These are phyloP conservation scores for Mixia osmundae DNA, from an alignment of 1,284 basidiomycete species.

Conservation along the genomic window DNA sequence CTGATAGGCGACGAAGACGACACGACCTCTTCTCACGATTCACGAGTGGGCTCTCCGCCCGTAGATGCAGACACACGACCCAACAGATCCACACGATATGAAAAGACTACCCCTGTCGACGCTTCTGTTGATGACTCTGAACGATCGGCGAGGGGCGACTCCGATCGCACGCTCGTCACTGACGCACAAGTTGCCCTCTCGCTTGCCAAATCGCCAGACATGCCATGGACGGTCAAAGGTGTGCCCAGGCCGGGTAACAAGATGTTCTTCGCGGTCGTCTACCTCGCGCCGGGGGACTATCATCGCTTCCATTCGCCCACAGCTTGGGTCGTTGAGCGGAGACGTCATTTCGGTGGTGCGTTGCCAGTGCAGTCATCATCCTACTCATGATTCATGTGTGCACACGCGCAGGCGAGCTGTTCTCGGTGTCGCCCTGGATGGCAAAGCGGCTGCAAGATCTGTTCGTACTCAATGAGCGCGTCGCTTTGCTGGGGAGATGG, in stretches of 20 bases:
- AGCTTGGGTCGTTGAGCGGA: conserved; percentile 88
- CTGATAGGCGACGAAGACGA: conserved; percentile 25
- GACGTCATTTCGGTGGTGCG: conserved; percentile 74
- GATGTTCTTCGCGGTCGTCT: conserved; percentile 82
- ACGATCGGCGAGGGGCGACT: not conserved
- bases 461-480: conserved; percentile 92
- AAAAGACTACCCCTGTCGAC: too few species aligned
- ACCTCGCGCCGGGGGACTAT: conserved; percentile 95
- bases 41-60: too few species aligned
- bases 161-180: not conserved
- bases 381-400: not conserved
- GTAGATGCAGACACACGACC: too few species aligned
- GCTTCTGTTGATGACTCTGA: too few species aligned
- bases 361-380: conserved; percentile 3
- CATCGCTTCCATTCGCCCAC: conserved; percentile 92
- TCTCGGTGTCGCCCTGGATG: conserved; percentile 91
- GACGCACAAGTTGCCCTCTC: conserved; percentile 32
- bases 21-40: too few species aligned
- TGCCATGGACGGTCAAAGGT: conserved; percentile 19
- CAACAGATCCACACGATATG: too few species aligned
- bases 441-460: conserved; percentile 74
- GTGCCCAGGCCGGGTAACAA: conserved; percentile 39
- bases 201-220: conserved; percentile 6
- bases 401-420: conserved; percentile 53
- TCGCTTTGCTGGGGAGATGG: conserved; percentile 90